These are phyloP conservation scores for Rhamnella rubrinervis DNA, from an alignment of 331 rosid genomes.

Conservation along the genomic window DNA sequence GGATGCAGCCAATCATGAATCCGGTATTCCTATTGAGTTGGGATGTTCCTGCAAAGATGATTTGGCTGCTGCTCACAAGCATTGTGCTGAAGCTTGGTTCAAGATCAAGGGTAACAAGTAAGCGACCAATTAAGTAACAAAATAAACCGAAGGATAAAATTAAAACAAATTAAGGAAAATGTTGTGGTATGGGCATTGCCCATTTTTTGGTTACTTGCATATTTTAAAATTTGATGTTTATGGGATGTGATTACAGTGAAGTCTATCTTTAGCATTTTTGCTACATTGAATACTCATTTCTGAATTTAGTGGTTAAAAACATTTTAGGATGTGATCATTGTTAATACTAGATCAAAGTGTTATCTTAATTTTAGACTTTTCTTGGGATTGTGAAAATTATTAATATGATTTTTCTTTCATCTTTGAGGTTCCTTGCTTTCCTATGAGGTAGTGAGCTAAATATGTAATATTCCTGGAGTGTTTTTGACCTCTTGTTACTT, in stretches of 20 bases:
- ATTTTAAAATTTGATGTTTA: neutral
- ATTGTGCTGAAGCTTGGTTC: slow-evolving; percentile 63
- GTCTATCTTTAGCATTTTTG: neutral
- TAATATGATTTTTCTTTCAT: neutral
- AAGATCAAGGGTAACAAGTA: slow-evolving; percentile 55
- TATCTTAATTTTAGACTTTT: neutral
- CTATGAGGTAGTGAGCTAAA: slow-evolving; percentile 1
- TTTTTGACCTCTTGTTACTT: slow-evolving; percentile 17
- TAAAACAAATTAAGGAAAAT: neutral
- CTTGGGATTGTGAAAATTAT: slow-evolving; percentile 18
- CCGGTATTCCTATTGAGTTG: slow-evolving; percentile 50
- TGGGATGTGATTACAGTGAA: neutral
- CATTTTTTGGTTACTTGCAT: slow-evolving; percentile 1
- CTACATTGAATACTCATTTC: neutral
- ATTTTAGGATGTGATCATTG: neutral
- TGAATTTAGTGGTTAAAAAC: slow-evolving; percentile 4
- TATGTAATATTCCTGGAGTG: slow-evolving; percentile 16
- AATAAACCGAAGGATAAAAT: neutral
- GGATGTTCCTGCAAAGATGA: slow-evolving; percentile 56
- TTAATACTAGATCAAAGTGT: too few relatives aligned
- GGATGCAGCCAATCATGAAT: slow-evolving; percentile 46
- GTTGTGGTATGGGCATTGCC: slow-evolving; percentile 5
- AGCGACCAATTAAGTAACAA: neutral
- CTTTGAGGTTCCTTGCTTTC: slow-evolving; percentile 14
- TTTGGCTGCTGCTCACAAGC: slow-evolving; percentile 57